Evolutionary conservation across 2,329 filamentous ascomycete species (phyloP), one percentile per base, ranked within the genome.

Genomic region (Hypoxylon sp.): DNA sequence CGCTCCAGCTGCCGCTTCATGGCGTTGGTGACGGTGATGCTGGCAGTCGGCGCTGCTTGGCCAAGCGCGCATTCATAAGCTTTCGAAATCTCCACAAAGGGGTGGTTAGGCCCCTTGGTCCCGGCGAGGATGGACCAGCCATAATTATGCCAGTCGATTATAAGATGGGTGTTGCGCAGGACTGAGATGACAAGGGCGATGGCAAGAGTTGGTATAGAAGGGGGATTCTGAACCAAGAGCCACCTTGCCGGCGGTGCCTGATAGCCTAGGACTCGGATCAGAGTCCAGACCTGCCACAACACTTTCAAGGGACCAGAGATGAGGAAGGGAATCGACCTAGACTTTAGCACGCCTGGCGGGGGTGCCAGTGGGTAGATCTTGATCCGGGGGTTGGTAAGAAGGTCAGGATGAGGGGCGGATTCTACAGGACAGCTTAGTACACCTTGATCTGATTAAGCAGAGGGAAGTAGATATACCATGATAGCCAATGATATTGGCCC

Each of bases 121-220:
- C 83, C 80, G 4, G 83, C 90, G 3, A 99, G 85, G 67, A 99
- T 96, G 7, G 92, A 94, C 81, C 94, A 97, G 66, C 94, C 95
- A 75, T 97, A 98, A 76, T 99, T 99, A 79, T 99, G 95, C 95
- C 95, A 99, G 78, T 99, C 95, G 52, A 98, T 90, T 59, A 98
- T 82, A 3, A 99, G 83, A 54, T 85, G 85, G 33, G 91, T 96
- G 66, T 91, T 88, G 46, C 95, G 88, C 47, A 96, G 74, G 66
- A 87, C 84, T 68, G 90, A 91, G 43, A 91, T 81, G 3, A 93
- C 60, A 18, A 88, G 81, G 13, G 91, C 89, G 31, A 97, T 79
- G 48, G 88, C 84, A 18, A 99, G 84, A 0, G 92, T 96, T 0
- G 95, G 95, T 57, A 98, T 97, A 0, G 94, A 95, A 0, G 95